Percentiles rank a stretch among this genome's conserved stretches.
Evolutionary conservation across 805 yeast genomes (phyloP).

Genomic region (Wickerhamomyces rabaulensis): DNA sequence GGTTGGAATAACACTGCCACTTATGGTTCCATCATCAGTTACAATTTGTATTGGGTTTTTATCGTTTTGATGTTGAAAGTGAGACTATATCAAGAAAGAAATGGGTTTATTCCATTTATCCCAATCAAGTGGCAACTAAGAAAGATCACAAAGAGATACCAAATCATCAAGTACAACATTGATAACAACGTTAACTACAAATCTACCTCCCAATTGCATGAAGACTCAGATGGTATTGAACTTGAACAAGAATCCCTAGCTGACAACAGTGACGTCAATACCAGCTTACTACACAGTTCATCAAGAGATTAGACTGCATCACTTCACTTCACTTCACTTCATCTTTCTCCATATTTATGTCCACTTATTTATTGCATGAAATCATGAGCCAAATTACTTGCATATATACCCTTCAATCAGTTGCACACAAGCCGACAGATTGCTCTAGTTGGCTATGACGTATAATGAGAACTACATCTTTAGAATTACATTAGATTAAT

Average conservation of each 20-base stretch:
- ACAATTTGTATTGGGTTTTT: slow-evolving; percentile 65
- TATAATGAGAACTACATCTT: no score
- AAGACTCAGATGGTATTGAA: slow-evolving; percentile 4
- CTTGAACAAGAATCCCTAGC: slow-evolving; percentile 5
- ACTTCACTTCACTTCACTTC: no score
- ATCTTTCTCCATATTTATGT: neutral
- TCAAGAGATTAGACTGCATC: slow-evolving; percentile 5
- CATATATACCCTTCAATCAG: no score
- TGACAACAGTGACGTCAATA: slow-evolving; percentile 13
- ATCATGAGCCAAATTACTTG: neutral
- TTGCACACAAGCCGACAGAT: no score
- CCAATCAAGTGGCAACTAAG: slow-evolving; percentile 62
- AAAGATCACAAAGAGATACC: slow-evolving; percentile 38
- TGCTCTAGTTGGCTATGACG: no score
- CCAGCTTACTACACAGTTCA: slow-evolving; percentile 13
- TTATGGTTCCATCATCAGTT: slow-evolving; percentile 76
- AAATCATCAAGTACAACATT: slow-evolving; percentile 27
- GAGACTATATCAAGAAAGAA: slow-evolving; percentile 48
- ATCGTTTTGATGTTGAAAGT: slow-evolving; percentile 40
- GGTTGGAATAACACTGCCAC: slow-evolving; percentile 97
- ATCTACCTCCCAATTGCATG: slow-evolving; percentile 8
- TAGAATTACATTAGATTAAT: no score
- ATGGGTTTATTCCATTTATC: slow-evolving; percentile 55
- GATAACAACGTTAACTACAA: slow-evolving; percentile 29
- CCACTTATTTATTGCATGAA: neutral